Base-by-base conservation (phyloP, 1,284 basidiomycete species). In the Mrakiaceae sp. region DNA sequence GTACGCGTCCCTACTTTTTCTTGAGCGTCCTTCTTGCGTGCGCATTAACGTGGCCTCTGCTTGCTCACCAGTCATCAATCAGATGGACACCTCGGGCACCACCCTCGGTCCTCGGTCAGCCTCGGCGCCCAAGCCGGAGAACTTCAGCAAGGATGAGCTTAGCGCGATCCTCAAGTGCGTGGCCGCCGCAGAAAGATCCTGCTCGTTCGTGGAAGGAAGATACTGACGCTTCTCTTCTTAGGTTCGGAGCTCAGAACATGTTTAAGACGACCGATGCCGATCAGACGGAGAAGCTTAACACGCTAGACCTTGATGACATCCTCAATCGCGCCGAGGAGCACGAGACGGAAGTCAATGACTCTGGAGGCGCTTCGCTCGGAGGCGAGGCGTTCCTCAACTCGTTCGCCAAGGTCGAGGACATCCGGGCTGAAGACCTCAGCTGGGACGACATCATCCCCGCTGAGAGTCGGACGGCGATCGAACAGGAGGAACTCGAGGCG, bases 371-470 rank as follows among this genome's bases (percentile, higher is more conserved):
- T 46, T 98, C 95, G 3, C 83, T 97, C 14, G 96, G 96, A 77
- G 95, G 96, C 66, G 92, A 98, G 79, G 87, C 87, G 65, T 99
- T 99, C 84, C 81, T 98, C 67, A 86, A 94, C 50, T 88, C 90
- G 72, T 96, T 98, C 74, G 94, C 93, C 4, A 88, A 89, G 62
- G 90, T 98, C 69, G 95, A 92, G 75, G 96, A 98, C 76, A 87
- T 98, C 73, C 98, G 98, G 82, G 70, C 71, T 44, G 56, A 47
- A 42, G 92, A 95, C 77, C 89, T 98, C 81, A 90, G 80, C 73
- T 98, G 96, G 96, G 96, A 98, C 74, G 96, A 98, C 70, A 98
- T 99, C 74, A 98, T 99, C 70, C 96, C 96, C 7, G 77, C 88
- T 10, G 91, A 95, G 50, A 92, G 94, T 72, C 87, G 96, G 6